Conservation (phyloP, 2,329 filamentous ascomycete species). For the Xylogone sp. region DNA sequence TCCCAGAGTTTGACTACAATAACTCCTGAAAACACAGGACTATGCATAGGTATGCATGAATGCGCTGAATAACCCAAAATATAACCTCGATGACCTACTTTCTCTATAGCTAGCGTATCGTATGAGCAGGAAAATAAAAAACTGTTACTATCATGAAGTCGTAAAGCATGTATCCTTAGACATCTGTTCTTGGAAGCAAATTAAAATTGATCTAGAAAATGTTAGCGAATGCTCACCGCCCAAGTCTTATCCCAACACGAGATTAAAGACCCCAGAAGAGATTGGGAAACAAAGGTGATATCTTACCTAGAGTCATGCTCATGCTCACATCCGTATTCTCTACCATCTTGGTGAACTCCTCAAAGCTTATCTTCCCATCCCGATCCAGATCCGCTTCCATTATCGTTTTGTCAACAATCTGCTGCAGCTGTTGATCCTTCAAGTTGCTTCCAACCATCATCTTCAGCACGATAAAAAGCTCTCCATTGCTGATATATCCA, state of each 20-base stretch:
- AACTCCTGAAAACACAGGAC: neutral
- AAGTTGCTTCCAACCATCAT: conserved; percentile 99
- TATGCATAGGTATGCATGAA: neutral
- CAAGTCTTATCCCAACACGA: neutral
- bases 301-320: conserved; percentile 69
- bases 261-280: neutral
- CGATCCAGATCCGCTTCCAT: conserved; percentile 97
- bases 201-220: conserved; percentile 7
- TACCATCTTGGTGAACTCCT: conserved; percentile 98
- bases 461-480: conserved; percentile 98
- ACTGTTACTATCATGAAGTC: neutral
- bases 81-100: neutral
- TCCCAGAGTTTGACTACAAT: neutral
- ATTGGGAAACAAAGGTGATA: neutral
- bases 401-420: conserved; percentile 99
- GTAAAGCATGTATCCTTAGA: neutral
- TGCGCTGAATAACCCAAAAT: neutral
- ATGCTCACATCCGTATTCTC: conserved; percentile 83
- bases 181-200: neutral
- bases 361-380: conserved; percentile 98
- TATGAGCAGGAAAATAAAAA: neutral
- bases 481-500: conserved; percentile 97
- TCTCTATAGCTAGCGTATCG: neutral
- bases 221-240: neutral
- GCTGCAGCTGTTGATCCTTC: conserved; percentile 98